Base-by-base conservation (phyloP, 805 yeast genomes). In the Candida nemodendra region DNA sequence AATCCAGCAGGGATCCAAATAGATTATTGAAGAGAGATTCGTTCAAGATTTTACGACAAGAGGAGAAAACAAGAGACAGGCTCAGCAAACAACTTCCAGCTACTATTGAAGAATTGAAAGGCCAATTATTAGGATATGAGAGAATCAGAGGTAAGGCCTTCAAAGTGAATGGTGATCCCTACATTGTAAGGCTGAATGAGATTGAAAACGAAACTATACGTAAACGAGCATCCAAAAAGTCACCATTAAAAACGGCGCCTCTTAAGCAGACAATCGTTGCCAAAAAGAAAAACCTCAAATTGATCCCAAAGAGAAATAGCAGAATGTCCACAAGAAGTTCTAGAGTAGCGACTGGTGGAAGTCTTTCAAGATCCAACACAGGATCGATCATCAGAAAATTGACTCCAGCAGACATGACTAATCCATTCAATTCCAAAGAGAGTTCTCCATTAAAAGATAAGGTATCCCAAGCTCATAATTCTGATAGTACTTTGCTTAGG, bases 1-100 rank as follows among this genome's bases (percentile, higher is more conserved):
- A 78, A 44, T 78, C 93, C 4, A 74, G 84, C 2, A 81, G 78
- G 51, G 93, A 91, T 57, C 80, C 97, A 0, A 79, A 91, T 0
- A 72, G 98, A 44, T 68, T 90, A 29, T 60, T 84, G 31, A 77
- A 83, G 45, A 77, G 85, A 53, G 81, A 84, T 50, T 82, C 89
- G 2, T 90, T 91, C 46, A 81, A 80, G 43, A 81, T 90, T 17
- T 65, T 91, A 41, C 68, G 84, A 40, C 75, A 82, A 40, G 99
- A 91, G 56, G 96, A 89, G 56, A 81, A 73, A 53, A 67, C 79
- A 27, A 67, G 97, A 38, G 82, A 82, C 48, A 73, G 74, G 37
- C 68, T 90, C 6, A 63, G 75, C n/a, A 78, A 78, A 53, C 74
- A 75, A 48, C 65, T 86, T 48, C 98, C 98, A 0, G 66, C 68